phyloP scores from a whole-genome alignment of 768 basidiomycete genomes.

The Lentinula raphanica region DNA sequence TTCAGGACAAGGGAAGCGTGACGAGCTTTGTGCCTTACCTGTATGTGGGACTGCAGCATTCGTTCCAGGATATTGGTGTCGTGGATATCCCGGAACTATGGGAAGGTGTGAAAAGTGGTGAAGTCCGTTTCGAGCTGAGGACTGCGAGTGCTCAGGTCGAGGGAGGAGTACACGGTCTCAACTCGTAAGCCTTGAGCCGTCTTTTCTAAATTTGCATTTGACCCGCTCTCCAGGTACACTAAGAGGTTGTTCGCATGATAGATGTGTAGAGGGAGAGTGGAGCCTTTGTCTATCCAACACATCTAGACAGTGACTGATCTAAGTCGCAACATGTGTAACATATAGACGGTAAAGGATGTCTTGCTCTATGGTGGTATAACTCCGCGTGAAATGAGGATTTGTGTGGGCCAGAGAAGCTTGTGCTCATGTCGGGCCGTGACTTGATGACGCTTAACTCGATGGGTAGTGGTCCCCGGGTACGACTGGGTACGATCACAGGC shows the following conservation, averaged over 20 bases:
- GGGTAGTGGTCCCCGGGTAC: too few species aligned
- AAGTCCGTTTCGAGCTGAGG: constrained; percentile 84
- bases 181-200: constrained; percentile 60
- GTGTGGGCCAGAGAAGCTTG: too few species aligned
- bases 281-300: too few species aligned
- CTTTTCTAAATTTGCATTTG: not conserved
- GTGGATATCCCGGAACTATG: constrained; percentile 61
- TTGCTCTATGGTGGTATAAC: too few species aligned
- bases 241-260: constrained; percentile 41
- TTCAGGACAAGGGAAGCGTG: constrained; percentile 95
- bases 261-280: too few species aligned
- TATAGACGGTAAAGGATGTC: too few species aligned
- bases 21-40: constrained; percentile 89
- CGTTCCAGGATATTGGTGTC: constrained; percentile 89
- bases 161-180: constrained; percentile 92
- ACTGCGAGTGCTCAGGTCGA: constrained; percentile 95
- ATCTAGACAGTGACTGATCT: too few species aligned
- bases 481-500: too few species aligned
- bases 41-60: constrained; percentile 81
- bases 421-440: too few species aligned
- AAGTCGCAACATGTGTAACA: too few species aligned
- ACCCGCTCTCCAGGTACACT: constrained; percentile 40
- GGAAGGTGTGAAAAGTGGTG: constrained; percentile 57
- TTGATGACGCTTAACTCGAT: too few species aligned
- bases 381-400: too few species aligned